Evolutionary conservation across 1,139 yeast genomes (phyloP).

Genomic region (Zygosaccharomyces sapae): DNA sequence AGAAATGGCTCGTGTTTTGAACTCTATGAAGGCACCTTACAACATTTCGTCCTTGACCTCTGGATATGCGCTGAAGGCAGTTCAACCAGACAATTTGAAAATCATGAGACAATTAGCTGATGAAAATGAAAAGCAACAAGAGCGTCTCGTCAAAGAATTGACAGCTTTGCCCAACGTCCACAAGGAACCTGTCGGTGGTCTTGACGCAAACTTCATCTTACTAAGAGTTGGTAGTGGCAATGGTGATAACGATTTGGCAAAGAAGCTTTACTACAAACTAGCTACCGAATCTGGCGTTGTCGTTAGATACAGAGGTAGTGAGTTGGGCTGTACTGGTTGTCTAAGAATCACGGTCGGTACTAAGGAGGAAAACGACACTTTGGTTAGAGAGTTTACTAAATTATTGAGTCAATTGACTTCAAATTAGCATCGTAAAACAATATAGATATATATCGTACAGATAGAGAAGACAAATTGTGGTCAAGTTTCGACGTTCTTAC

Average conservation of each 20-base stretch:
- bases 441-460: not conserved
- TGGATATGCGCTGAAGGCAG: constrained; percentile 69
- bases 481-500: constrained; percentile 17
- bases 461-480: constrained; percentile 8
- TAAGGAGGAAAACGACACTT: constrained; percentile 56
- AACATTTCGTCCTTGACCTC: constrained; percentile 84
- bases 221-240: constrained; percentile 59
- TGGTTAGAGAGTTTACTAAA: constrained; percentile 50
- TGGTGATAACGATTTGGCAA: constrained; percentile 60
- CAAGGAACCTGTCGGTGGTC: constrained; percentile 73
- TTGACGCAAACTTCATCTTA: constrained; percentile 79
- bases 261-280: constrained; percentile 56
- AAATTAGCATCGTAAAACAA: not conserved
- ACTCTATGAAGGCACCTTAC: constrained; percentile 93
- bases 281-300: constrained; percentile 77
- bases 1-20: constrained; percentile 61
- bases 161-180: constrained; percentile 56
- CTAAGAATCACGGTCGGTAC: constrained; percentile 87
- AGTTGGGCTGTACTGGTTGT: constrained; percentile 83
- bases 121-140: constrained; percentile 53
- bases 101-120: constrained; percentile 55
- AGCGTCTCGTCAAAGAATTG: constrained; percentile 48
- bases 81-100: constrained; percentile 52
- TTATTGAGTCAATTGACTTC: constrained; percentile 37
- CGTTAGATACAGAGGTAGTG: constrained; percentile 85